A percentile compares a stretch with the other conserved stretches of the same genome.
Conservation (phyloP, 2,329 filamentous ascomycete species). For the Xylaria sp. region DNA sequence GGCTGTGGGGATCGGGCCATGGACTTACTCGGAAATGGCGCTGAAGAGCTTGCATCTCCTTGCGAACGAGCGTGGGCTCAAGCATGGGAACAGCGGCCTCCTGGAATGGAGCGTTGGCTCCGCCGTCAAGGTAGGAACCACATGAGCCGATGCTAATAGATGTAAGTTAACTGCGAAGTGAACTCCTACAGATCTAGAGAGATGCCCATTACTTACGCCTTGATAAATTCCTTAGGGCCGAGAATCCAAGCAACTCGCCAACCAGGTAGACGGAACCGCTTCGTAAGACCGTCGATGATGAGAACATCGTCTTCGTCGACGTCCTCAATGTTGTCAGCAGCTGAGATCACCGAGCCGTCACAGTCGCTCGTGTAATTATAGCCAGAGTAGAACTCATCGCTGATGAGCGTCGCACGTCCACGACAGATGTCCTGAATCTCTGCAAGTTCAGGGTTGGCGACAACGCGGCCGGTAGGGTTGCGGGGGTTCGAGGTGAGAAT, state of each 20-base stretch:
- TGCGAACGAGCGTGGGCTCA: conserved; percentile 81
- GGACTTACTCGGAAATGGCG: conserved; percentile 76
- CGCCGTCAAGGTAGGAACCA: conserved; percentile 93
- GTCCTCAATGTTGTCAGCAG: conserved; percentile 89
- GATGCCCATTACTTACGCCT: conserved; percentile 65
- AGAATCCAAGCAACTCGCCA: conserved; percentile 98
- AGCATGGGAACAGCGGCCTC: conserved; percentile 93
- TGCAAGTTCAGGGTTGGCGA: conserved; percentile 84
- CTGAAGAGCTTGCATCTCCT: conserved; percentile 91
- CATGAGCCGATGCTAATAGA: conserved; percentile 78
- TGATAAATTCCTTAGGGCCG: conserved; percentile 95
- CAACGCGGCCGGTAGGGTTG: conserved; percentile 91
- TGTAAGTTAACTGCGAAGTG: neutral
- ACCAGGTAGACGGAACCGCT: conserved; percentile 94
- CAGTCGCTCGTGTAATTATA: conserved; percentile 97
- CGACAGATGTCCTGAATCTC: conserved; percentile 94
- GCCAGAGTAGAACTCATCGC: conserved; percentile 95
- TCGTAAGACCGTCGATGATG: conserved; percentile 94
- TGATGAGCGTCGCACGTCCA: conserved; percentile 88
- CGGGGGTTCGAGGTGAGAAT: conserved; percentile 95
- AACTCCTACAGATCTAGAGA: neutral
- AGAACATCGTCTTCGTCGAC: conserved; percentile 92
- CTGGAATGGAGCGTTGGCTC: conserved; percentile 94
- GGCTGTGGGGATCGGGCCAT: neutral
- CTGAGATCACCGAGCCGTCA: conserved; percentile 88